Percentiles rank a stretch among this genome's conserved stretches.
Evolutionary conservation across 108 stramenopile species (phyloP).

Genomic region (Hondaea fermentalgiana): DNA sequence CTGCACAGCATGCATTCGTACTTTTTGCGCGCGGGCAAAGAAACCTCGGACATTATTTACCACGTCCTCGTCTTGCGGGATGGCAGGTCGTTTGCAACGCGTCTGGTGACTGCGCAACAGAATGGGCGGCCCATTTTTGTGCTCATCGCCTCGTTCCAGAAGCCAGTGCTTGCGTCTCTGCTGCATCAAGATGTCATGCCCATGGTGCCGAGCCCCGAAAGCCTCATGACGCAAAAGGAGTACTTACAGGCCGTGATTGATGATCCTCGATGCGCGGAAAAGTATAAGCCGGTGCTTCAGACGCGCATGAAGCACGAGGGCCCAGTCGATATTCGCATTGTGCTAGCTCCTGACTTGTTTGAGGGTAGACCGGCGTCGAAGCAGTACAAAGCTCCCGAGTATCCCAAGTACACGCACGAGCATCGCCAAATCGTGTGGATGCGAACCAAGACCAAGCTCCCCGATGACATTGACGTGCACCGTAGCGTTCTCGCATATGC

Average conservation of each 20-base stretch:
- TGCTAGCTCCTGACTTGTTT: not conserved
- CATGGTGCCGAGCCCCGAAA: conserved; percentile 17
- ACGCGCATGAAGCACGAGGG: not conserved
- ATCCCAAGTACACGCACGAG: conserved; percentile 4
- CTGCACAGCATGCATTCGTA: conserved; percentile 27
- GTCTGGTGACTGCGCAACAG: conserved; percentile 17
- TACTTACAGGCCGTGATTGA: not conserved
- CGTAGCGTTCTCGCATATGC: conserved; percentile 17
- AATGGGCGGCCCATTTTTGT: conserved; percentile 20
- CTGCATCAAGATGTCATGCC: conserved; percentile 20
- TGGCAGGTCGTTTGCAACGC: conserved; percentile 10
- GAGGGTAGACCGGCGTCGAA: not conserved
- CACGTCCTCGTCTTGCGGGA: not conserved
- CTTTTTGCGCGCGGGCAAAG: conserved; percentile 12
- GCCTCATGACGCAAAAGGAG: not conserved
- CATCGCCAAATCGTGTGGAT: conserved; percentile 22
- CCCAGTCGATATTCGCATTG: not conserved
- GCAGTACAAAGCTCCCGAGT: not conserved
- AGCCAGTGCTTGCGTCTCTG: not conserved
- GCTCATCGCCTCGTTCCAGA: not conserved
- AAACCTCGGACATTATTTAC: conserved; percentile 21
- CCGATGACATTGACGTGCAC: conserved; percentile 23
- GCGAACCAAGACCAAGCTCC: not conserved
- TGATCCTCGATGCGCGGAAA: conserved; percentile 1
- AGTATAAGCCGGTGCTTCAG: not conserved